Evolutionary conservation across 768 basidiomycete genomes (phyloP).

Genomic region (Sarcodon aspratus): DNA sequence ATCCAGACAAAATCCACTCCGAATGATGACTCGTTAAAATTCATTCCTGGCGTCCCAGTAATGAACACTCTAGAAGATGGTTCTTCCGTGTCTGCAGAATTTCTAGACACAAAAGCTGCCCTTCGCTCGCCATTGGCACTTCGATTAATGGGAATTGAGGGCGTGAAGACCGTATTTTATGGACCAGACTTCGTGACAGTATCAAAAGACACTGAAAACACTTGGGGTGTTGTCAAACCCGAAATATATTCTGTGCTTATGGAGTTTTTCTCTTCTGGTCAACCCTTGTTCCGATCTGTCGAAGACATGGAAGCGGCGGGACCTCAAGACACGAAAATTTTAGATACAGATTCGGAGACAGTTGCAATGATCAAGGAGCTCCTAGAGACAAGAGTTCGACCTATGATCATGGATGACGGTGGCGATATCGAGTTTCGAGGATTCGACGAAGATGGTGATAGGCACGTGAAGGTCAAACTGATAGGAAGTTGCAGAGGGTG

Average conservation of each 20-base stretch:
- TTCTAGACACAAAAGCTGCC: conserved; percentile 80
- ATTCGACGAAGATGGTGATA: conserved; percentile 57
- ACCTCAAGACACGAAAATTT: conserved; percentile 85
- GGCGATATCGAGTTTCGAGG: conserved; percentile 96
- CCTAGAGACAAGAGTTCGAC: conserved; percentile 87
- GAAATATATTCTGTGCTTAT: conserved; percentile 94
- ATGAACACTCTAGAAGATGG: conserved; percentile 64
- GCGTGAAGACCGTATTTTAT: conserved; percentile 82
- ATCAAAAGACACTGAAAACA: conserved; percentile 75
- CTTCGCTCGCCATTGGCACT: conserved; percentile 91
- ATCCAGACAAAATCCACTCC: conserved; percentile 98
- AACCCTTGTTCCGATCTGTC: conserved; percentile 74
- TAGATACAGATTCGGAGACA: conserved; percentile 92
- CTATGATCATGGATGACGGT: conserved; percentile 98
- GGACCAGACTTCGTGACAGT: conserved; percentile 98
- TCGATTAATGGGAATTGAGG: conserved; percentile 89
- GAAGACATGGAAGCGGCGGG: conserved; percentile 74
- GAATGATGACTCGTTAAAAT: conserved; percentile 95
- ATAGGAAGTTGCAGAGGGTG: conserved; percentile 98
- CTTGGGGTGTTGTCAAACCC: conserved; percentile 89
- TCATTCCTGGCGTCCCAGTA: conserved; percentile 86
- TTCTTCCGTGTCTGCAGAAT: conserved; percentile 46
- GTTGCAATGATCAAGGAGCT: conserved; percentile 99
- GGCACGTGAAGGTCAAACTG: conserved; percentile 77
- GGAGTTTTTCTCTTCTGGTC: conserved; percentile 94